phyloP scores from a whole-genome alignment of 2,329 filamentous ascomycete genomes.

The Colletotrichum tropicale region DNA sequence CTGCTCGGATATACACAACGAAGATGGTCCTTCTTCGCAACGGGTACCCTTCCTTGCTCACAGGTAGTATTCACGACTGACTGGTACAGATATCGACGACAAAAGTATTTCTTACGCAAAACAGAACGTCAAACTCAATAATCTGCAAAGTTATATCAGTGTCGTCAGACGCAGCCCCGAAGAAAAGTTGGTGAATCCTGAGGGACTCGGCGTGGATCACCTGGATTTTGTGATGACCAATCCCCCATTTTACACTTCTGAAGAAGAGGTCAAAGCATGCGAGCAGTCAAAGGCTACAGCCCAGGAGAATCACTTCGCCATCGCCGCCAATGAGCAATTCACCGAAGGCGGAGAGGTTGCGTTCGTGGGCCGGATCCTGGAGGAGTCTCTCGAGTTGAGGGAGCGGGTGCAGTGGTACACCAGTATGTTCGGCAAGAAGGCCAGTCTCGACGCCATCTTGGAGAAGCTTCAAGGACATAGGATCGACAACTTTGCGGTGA shows the following conservation, averaged over 20 bases:
- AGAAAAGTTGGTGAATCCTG: slow-evolving; percentile 67
- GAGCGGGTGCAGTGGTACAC: slow-evolving; percentile 84
- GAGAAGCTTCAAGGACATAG: slow-evolving; percentile 58
- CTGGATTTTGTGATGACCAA: slow-evolving; percentile 93
- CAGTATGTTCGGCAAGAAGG: slow-evolving; percentile 84
- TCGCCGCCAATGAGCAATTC: slow-evolving; percentile 85
- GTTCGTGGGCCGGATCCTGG: slow-evolving; percentile 74
- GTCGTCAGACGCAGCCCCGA: slow-evolving; percentile 59
- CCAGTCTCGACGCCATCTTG: slow-evolving; percentile 68
- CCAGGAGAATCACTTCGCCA: slow-evolving; percentile 79
- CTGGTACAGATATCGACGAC: slow-evolving; percentile 71
- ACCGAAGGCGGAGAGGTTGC: slow-evolving; percentile 76
- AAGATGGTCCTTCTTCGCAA: slow-evolving; percentile 76
- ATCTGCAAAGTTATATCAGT: slow-evolving; percentile 66
- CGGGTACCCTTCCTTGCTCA: slow-evolving; percentile 37
- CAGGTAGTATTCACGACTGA: background rate
- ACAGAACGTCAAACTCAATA: slow-evolving; percentile 71
- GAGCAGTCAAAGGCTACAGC: slow-evolving; percentile 67
- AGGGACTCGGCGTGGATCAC: slow-evolving; percentile 49
- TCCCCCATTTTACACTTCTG: slow-evolving; percentile 88
- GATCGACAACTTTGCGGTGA: slow-evolving; percentile 81
- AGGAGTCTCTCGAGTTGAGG: slow-evolving; percentile 67
- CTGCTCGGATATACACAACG: slow-evolving; percentile 76
- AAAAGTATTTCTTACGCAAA: slow-evolving; percentile 70
- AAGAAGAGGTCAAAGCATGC: slow-evolving; percentile 69